These are phyloP conservation scores for Paxillus involutus DNA, from an alignment of 768 basidiomycete species.

Conservation along the genomic window DNA sequence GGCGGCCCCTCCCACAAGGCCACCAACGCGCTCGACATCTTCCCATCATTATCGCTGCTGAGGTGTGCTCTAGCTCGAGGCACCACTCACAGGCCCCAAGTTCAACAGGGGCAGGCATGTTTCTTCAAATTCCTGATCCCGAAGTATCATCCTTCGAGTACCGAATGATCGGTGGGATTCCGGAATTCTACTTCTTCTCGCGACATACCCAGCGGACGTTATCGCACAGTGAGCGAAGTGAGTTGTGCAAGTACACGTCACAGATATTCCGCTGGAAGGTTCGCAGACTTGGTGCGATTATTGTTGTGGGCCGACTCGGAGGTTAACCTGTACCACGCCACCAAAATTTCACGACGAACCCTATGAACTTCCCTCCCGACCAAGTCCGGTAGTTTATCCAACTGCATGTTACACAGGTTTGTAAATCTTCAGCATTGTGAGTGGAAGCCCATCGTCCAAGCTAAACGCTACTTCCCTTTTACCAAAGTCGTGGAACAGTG, in stretches of 20 bases:
- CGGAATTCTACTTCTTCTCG: conserved; percentile 74
- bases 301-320: conserved; percentile 58
- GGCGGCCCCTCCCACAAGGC: conserved; percentile 35
- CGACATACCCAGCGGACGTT: conserved; percentile 47
- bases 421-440: conserved; percentile 13
- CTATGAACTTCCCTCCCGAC: conserved; percentile 53
- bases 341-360: conserved; percentile 66
- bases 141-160: conserved; percentile 62
- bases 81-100: conserved; percentile 45
- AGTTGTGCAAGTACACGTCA: conserved; percentile 55
- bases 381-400: conserved; percentile 50
- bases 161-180: conserved; percentile 68
- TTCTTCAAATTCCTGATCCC: conserved; percentile 52
- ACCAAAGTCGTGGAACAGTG: conserved; percentile 57
- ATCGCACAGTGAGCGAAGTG: conserved; percentile 67
- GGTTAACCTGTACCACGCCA: conserved; percentile 69
- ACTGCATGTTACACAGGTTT: conserved; percentile 25
- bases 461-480: conserved; percentile 50
- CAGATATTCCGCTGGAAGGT: conserved; percentile 72
- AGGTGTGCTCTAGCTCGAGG: conserved; percentile 32
- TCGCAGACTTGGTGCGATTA: background rate
- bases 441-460: background rate
- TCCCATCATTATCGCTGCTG: conserved; percentile 71
- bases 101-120: conserved; percentile 60
- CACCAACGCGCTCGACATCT: conserved; percentile 46